These are phyloP conservation scores for Crithidia expoeki DNA, from an alignment of 208 protist species.

Conservation along the genomic window DNA sequence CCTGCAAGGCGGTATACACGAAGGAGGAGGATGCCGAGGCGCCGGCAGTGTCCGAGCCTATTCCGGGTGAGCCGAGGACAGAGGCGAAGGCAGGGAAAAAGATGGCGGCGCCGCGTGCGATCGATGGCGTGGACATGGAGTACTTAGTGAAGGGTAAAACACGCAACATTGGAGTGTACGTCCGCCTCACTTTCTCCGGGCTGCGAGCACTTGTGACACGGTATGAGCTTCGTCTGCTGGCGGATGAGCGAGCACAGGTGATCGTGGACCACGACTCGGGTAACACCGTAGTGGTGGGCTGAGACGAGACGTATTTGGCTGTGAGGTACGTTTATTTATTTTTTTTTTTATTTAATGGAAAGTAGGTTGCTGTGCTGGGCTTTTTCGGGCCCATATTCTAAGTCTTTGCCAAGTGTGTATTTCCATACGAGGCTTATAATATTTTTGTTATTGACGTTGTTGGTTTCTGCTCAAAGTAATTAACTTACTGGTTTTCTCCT, in stretches of 20 bases:
- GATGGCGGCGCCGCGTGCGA: slow-evolving; percentile 12
- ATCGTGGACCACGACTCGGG: slow-evolving; percentile 69
- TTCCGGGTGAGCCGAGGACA: slow-evolving; percentile 17
- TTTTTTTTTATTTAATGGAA: neutral
- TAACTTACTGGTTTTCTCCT: neutral
- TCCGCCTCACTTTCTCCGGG: slow-evolving; percentile 66
- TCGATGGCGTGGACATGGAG: slow-evolving; percentile 61
- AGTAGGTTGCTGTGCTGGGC: too few species aligned
- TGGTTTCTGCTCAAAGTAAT: neutral
- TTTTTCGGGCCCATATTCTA: too few species aligned
- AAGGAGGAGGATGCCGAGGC: neutral
- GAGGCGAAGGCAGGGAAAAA: neutral
- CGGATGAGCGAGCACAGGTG: slow-evolving; percentile 65
- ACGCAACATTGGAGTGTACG: slow-evolving; percentile 59
- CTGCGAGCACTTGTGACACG: slow-evolving; percentile 58
- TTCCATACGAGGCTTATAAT: too few species aligned
- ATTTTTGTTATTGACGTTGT: neutral
- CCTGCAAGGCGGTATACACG: slow-evolving; percentile 31
- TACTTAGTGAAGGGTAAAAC: slow-evolving; percentile 56
- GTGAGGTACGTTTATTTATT: neutral
- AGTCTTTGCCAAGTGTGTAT: too few species aligned
- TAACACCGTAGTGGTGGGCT: slow-evolving; percentile 47
- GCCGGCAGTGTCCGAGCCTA: neutral
- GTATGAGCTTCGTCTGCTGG: slow-evolving; percentile 61
- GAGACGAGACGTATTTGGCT: neutral